These are phyloP conservation scores for Ustilago nuda DNA, from an alignment of 1,284 basidiomycete species.

Conservation along the genomic window DNA sequence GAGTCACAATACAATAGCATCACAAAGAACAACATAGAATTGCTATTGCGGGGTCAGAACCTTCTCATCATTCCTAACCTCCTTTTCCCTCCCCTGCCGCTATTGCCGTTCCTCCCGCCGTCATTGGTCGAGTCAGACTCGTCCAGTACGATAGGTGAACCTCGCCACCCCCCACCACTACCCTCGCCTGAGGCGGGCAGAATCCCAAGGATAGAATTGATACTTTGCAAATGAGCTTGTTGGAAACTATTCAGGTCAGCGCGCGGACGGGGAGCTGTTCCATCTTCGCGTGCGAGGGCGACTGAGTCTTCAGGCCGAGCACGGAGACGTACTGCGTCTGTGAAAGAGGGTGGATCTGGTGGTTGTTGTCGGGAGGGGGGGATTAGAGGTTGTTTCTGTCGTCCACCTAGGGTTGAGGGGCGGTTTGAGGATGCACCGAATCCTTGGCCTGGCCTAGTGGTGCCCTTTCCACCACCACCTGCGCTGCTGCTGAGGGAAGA, in stretches of 20 bases:
- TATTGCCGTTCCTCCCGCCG: not conserved
- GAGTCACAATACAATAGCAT: not conserved
- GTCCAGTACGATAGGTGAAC: conserved; percentile 32
- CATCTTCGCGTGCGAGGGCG: conserved; percentile 21
- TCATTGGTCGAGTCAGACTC: not conserved
- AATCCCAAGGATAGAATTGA: conserved; percentile 35
- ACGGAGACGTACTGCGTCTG: conserved; percentile 39
- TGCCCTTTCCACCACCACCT: no score
- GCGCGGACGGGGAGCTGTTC: conserved; percentile 32
- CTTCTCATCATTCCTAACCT: conserved; percentile 39
- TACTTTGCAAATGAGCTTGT: conserved; percentile 34
- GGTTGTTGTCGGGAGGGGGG: conserved; percentile 35
- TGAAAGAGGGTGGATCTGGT: conserved; percentile 33
- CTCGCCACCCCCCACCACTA: conserved; percentile 16
- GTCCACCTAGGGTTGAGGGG: not conserved
- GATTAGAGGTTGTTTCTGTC: conserved; percentile 28
- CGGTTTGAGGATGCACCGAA: conserved; percentile 16
- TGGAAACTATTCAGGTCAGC: conserved; percentile 55
- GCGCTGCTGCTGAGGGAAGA: conserved; percentile 27
- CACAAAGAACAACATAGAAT: not conserved
- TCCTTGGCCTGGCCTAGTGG: not conserved
- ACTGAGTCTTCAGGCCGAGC: conserved; percentile 45
- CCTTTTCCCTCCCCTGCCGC: conserved; percentile 8
- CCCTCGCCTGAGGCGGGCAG: conserved; percentile 12
- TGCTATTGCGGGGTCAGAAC: conserved; percentile 7